Base-by-base conservation (phyloP, 305 asterid species). In the Fraxinus sp. region DNA sequence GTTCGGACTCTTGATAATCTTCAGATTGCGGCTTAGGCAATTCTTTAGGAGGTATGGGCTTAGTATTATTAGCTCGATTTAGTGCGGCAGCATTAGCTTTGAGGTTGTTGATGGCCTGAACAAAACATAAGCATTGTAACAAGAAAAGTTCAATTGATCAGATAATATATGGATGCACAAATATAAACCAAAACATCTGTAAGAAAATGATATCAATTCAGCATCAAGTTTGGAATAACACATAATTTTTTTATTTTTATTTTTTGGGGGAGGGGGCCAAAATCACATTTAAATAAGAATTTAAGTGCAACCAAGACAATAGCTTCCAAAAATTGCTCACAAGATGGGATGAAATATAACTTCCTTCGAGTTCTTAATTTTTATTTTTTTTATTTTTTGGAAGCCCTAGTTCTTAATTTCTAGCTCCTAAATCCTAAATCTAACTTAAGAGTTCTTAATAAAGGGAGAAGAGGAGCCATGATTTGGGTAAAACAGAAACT, bases 41-140 rank as follows among this genome's bases (percentile, higher is more conserved):
- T 83, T 90, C 93, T 87, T 90, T 91, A 52, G 90, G 78, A 83
- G 90, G 80, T 82, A 83, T 82, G 33, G 84, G 52, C 79, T 88
- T 88, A 32, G 89, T 86, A 79, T 78, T 84, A 55, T 73, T 90
- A 22, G 92, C 82, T 66, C 39, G 89, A 73, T 84, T 89, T 32
- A 66, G 79, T 74, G 91, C 90, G 80, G 98, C 94, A 49, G 97
- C 95, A 87, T 81, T 91, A 68, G 97, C 98, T 91, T 94, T 95
- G 79, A 87, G 86, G 79, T 87, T 90, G 39, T 86, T 89, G 81
- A 94, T 86, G 55, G 99, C 99, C 98, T 95, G 89, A 64, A 84
- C 81, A 83, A 84, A 62, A 79, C 75, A 90, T 55, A 77, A 81
- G 68, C 64, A 64, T 78, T 13, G 36, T 49, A 74, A 84, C 64